A percentile compares a stretch with the other conserved stretches of the same genome.
phyloP scores from a whole-genome alignment of 176 grass and related monocot genomes.

The Phoenix roebelenii region DNA sequence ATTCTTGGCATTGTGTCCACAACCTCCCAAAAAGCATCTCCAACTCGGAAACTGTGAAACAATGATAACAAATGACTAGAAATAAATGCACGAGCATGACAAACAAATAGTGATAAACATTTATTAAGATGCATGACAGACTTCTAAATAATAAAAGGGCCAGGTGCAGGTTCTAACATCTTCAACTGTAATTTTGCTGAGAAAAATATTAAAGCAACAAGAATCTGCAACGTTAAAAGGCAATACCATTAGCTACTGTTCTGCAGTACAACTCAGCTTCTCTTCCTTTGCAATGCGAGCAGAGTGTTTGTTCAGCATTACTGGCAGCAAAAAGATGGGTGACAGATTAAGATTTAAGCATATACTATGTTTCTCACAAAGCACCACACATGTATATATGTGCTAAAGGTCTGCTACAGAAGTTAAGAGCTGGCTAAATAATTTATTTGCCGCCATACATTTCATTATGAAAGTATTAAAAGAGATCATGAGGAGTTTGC shows the following conservation, averaged over 20 bases:
- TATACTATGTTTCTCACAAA: background rate
- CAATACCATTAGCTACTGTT: constrained; percentile 79
- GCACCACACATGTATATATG: background rate
- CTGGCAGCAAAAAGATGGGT: constrained; percentile 25
- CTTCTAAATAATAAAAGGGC: too few relatives aligned
- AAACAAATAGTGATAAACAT: too few relatives aligned
- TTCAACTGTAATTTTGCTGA: too few relatives aligned
- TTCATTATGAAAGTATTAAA: too few relatives aligned
- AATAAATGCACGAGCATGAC: too few relatives aligned
- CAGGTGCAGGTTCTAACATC: too few relatives aligned
- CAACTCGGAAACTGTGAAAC: constrained; percentile 56
- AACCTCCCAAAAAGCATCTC: constrained; percentile 86
- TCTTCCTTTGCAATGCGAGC: constrained; percentile 93
- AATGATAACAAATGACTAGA: too few relatives aligned
- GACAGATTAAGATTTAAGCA: background rate
- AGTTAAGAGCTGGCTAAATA: too few relatives aligned
- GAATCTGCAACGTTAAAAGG: constrained; percentile 5
- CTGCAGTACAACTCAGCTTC: constrained; percentile 96
- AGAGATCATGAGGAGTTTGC: too few relatives aligned
- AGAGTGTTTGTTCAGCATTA: constrained; percentile 67
- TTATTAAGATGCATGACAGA: too few relatives aligned
- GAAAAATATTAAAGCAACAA: background rate
- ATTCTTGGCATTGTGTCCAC: constrained; percentile 98
- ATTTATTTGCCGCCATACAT: too few relatives aligned
- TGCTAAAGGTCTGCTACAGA: too few relatives aligned